Evolutionary conservation across 2,329 filamentous ascomycete species (phyloP).

Genomic region (Botrytis sinoallii): DNA sequence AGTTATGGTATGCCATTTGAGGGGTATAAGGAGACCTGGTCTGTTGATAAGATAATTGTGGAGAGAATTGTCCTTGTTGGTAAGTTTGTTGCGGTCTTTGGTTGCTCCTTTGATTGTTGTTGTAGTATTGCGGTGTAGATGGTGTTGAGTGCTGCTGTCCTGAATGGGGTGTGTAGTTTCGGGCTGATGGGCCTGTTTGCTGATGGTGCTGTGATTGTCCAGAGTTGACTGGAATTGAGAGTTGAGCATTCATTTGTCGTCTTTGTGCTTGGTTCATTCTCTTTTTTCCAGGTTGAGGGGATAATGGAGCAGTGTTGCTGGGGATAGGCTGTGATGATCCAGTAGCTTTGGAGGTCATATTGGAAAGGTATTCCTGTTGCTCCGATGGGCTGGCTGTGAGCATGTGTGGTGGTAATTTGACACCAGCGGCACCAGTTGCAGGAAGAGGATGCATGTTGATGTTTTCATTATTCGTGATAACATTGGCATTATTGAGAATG

Average conservation of each 20-base stretch:
- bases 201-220: constrained; percentile 37
- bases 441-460: constrained; percentile 30
- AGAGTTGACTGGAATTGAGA: constrained; percentile 53
- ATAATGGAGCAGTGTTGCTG: not conserved
- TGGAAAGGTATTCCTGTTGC: constrained; percentile 29
- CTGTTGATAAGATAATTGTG: constrained; percentile 23
- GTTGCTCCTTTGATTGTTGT: constrained; percentile 9
- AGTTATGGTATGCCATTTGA: constrained; percentile 23
- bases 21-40: constrained; percentile 27
- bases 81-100: constrained; percentile 27
- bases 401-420: constrained; percentile 30
- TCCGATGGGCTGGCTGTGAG: constrained; percentile 23
- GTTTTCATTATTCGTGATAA: constrained; percentile 4
- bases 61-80: constrained; percentile 26
- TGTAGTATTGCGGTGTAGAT: constrained; percentile 14
- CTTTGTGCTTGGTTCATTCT: constrained; percentile 62
- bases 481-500: constrained; percentile 52
- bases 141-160: constrained; percentile 21
- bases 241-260: constrained; percentile 58
- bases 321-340: constrained; percentile 27
- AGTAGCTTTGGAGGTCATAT: not conserved
- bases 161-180: constrained; percentile 21
- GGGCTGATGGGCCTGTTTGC: constrained; percentile 36
- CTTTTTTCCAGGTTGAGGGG: constrained; percentile 39
- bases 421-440: constrained; percentile 20